A percentile compares a stretch with the other conserved stretches of the same genome.
phyloP scores from a whole-genome alignment of 2,329 filamentous ascomycete genomes.

The Rutstroemia sp. region DNA sequence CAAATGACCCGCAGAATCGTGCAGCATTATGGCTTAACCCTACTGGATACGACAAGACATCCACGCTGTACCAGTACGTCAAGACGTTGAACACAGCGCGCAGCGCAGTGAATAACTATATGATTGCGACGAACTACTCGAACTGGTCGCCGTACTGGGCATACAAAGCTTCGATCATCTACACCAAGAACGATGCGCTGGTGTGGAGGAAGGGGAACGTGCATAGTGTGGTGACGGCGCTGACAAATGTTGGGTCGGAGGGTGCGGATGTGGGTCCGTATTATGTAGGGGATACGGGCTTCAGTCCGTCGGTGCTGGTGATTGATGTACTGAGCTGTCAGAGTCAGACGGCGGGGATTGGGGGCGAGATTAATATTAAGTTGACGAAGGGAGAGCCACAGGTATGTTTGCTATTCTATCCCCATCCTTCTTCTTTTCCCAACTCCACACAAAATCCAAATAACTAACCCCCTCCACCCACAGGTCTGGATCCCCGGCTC shows the following conservation, averaged over 20 bases:
- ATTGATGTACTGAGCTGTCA: constrained; percentile 12
- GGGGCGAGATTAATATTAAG: not conserved
- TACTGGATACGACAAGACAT: constrained; percentile 31
- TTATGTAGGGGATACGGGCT: constrained; percentile 12
- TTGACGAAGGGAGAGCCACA: not conserved
- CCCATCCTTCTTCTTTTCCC: not conserved
- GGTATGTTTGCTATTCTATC: not conserved
- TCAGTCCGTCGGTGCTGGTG: constrained; percentile 7
- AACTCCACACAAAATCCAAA: not conserved
- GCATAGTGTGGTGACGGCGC: constrained; percentile 5
- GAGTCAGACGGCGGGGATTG: not conserved
- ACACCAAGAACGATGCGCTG: constrained; percentile 8
- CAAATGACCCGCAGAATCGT: constrained; percentile 33
- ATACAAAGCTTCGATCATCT: constrained; percentile 12
- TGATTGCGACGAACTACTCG: constrained; percentile 7
- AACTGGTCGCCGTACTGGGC: constrained; percentile 15
- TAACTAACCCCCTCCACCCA: not conserved
- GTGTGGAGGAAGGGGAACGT: constrained; percentile 16
- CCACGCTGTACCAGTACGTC: constrained; percentile 34
- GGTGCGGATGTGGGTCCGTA: constrained; percentile 11
- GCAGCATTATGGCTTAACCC: constrained; percentile 37
- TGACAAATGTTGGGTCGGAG: constrained; percentile 11
- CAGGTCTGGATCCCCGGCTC: constrained; percentile 4
- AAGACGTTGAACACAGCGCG: constrained; percentile 38
- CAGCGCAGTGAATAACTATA: constrained; percentile 16